Conservation (phyloP, 1,284 basidiomycete species). For the Puccinia polysora region DNA sequence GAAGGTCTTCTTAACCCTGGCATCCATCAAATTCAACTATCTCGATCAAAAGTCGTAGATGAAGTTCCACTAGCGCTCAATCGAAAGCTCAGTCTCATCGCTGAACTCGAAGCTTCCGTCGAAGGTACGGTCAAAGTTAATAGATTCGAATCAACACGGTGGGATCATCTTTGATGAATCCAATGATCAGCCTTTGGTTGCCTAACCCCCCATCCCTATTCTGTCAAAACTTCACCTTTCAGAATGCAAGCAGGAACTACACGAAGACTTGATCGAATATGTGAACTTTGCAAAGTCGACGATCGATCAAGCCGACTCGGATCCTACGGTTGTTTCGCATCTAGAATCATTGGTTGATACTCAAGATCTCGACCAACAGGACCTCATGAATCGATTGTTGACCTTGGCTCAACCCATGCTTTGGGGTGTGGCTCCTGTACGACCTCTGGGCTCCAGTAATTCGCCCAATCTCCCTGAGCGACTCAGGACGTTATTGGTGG, state of each 20-base stretch:
- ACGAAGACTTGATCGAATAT: conserved; percentile 36
- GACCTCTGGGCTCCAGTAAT: neutral
- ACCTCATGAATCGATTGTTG: conserved; percentile 9
- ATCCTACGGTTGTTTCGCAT: neutral
- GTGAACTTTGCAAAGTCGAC: conserved; percentile 12
- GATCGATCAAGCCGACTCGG: neutral
- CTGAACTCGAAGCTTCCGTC: conserved; percentile 22
- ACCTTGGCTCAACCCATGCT: conserved; percentile 17
- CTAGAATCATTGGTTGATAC: neutral
- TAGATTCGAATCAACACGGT: no score
- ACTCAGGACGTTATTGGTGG: conserved; percentile 7
- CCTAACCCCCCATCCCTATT: no score
- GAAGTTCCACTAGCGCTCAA: conserved; percentile 37
- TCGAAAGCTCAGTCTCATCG: conserved; percentile 23
- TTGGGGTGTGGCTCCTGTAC: conserved; percentile 16
- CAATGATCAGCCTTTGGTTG: neutral
- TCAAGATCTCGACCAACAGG: neutral
- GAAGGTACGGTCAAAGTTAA: conserved; percentile 6
- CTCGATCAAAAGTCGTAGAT: conserved; percentile 28
- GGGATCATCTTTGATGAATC: neutral
- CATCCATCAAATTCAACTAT: neutral
- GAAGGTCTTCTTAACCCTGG: neutral
- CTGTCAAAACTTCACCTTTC: neutral
- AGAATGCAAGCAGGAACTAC: conserved; percentile 39
- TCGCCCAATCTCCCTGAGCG: conserved; percentile 7